Evolutionary conservation across 805 yeast species (phyloP), one percentile per base, ranked within the genome.

Genomic region (Candida broadrunensis): DNA sequence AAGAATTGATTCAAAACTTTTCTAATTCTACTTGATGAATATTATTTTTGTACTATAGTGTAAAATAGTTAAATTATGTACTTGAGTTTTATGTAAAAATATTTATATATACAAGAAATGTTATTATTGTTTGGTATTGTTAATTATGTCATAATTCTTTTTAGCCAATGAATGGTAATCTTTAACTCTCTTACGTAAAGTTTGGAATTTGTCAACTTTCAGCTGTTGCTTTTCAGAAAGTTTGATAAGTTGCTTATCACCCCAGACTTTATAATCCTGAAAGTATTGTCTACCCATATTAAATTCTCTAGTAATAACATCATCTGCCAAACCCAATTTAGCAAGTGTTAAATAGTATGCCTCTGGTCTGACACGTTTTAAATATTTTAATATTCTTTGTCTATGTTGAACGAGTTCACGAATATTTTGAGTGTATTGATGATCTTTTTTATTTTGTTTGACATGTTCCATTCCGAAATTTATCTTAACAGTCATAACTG

Each of bases 361-460:
- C 60, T 87, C 78, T 13, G 97, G 88, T 48, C 88, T 69, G 56
- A 79, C 85, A 56, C 77, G 78, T 62, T 89, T 89, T 65, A 93
- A 74, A 60, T 91, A 93, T 63, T 81, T 80, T 52, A 91, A 73
- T 31, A 85, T 77, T 51, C 78, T 77, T 65, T 90, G 97, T 68
- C 99, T 83, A 53, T 84, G 81, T 63, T 91, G 98, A 18, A 90
- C 96, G 58, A 86, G 60, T 73, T 84, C 83, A 63, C 96, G 81
- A 36, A 89, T 79, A 29, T 71, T 63, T 55, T 93, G 82, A 41
- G 81, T 80, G 51, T 82, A 82, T 32, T 73, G 71, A 50, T 76
- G 70, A 65, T 91, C 98, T 60, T 89, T 85, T 49, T 80, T 83
- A 57, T 81, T 72, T 37, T 77, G 72, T 41, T 60, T 60, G 41